A percentile compares a stretch with the other conserved stretches of the same genome.
These are phyloP conservation scores for Metarhizium robertsii DNA, from an alignment of 2,329 filamentous ascomycete species.

Conservation along the genomic window DNA sequence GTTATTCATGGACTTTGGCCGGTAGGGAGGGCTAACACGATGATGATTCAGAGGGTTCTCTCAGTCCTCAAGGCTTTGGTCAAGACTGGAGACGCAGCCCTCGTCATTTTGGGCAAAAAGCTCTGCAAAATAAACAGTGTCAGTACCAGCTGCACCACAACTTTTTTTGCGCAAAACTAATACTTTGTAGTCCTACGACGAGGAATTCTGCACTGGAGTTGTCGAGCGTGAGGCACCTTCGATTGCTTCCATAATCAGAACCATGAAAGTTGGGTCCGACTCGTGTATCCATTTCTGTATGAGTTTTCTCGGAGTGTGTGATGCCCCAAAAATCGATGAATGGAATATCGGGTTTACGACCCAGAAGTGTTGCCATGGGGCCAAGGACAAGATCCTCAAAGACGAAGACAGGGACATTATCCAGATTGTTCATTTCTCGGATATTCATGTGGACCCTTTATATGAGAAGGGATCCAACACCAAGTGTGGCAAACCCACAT, in stretches of 20 bases:
- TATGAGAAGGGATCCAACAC: slow-evolving; percentile 43
- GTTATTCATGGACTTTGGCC: background rate
- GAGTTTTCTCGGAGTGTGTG: slow-evolving; percentile 41
- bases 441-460: slow-evolving; percentile 47
- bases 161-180: background rate
- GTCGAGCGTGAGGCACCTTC: slow-evolving; percentile 42
- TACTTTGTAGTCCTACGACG: slow-evolving; percentile 31
- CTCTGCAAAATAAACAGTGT: slow-evolving; percentile 20
- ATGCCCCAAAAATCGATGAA: slow-evolving; percentile 32
- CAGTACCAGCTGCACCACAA: background rate
- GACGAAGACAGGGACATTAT: slow-evolving; percentile 36
- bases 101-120: slow-evolving; percentile 19
- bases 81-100: slow-evolving; percentile 27
- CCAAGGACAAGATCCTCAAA: slow-evolving; percentile 24
- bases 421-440: slow-evolving; percentile 47
- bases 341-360: slow-evolving; percentile 34
- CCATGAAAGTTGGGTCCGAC: slow-evolving; percentile 36
- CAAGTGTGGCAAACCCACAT: slow-evolving; percentile 48
- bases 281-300: slow-evolving; percentile 42
- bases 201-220: slow-evolving; percentile 43
- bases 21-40: background rate
- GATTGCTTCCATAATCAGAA: slow-evolving; percentile 35
- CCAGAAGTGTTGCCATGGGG: slow-evolving; percentile 19
- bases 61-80: slow-evolving; percentile 30
- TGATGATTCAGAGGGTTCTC: slow-evolving; percentile 1